Base-by-base conservation (phyloP, 352 stramenopile species). In the Phytopythium montanum region DNA sequence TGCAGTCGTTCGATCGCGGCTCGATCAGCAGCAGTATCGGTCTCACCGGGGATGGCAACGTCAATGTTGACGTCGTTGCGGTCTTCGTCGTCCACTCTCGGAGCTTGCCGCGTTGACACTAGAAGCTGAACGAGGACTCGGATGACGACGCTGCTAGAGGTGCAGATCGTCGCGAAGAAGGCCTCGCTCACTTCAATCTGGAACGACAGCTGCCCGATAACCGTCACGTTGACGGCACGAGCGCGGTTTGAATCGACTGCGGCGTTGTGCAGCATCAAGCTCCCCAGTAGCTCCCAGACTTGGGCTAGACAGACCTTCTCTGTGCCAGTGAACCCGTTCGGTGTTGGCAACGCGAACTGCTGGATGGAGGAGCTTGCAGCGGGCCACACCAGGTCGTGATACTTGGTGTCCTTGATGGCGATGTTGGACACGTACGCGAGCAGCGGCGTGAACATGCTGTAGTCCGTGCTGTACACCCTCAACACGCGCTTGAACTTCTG, bases 231-330 rank as follows among this genome's bases (percentile, higher is more conserved):
- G 14, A 83, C 61, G 36, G 64, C 42, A 18, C 51, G 77, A 25
- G 73, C 73, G 3, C 53, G n/a, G 4, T 71, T 58, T 28, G 25
- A 65, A n/a, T 59, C 48, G 8, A 36, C 14, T 1, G 65, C 19
- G 13, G 61, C 85, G 46, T 90, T 92, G 13, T 69, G 60, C 28
- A 76, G n/a, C 16, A 92, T 55, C 29, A 90, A 39, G 5, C 68
- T 62, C 26, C 81, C 84, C 3, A 94, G 64, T 9, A 94, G 49
- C 42, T 88, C 79, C 84, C 84, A 91, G 0, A 87, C 71, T 52
- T 82, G 59, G 38, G 87, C 69, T n/a, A 85, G 50, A 41, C 62
- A 86, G 3, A 57, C 58, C 19, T 48, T 58, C 14, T 69, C 62
- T 0, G 51, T 58, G 16, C 51, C 56, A 1, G 58, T 10, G 36